These are phyloP conservation scores for Lipomyces yamadae DNA, from an alignment of 805 yeast species.

Conservation along the genomic window DNA sequence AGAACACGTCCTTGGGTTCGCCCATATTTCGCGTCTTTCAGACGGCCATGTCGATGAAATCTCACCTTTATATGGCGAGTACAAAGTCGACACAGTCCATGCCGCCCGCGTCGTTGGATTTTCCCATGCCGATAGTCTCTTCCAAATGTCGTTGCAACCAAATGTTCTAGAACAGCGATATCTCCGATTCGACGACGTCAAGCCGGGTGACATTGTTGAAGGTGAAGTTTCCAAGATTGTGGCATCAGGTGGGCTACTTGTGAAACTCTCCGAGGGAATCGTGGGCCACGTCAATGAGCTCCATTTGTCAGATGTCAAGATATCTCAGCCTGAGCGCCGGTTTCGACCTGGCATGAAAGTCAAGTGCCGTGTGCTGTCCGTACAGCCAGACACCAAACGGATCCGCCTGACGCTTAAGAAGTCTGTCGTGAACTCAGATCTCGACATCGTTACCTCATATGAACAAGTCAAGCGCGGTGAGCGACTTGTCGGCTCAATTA, in stretches of 20 bases:
- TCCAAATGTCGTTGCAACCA: constrained; percentile 71
- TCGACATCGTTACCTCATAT: constrained; percentile 47
- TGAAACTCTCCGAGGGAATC: constrained; percentile 64
- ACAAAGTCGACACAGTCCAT: constrained; percentile 67
- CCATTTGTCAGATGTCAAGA: constrained; percentile 83
- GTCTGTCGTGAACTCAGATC: constrained; percentile 65
- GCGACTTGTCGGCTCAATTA: constrained; percentile 74
- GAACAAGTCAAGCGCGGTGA: constrained; percentile 61
- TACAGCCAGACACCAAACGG: constrained; percentile 52
- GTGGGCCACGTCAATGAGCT: constrained; percentile 75
- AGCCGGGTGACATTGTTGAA: constrained; percentile 68
- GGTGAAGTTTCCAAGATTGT: constrained; percentile 60
- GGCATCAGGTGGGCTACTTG: constrained; percentile 67
- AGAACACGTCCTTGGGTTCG: constrained; percentile 64
- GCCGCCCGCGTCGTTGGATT: constrained; percentile 78
- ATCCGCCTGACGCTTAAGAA: constrained; percentile 78
- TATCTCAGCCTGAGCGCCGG: constrained; percentile 89
- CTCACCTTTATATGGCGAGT: constrained; percentile 44
- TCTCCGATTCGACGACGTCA: constrained; percentile 71
- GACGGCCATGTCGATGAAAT: constrained; percentile 49
- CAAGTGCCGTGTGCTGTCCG: constrained; percentile 69
- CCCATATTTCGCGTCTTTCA: constrained; percentile 70
- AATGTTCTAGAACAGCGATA: constrained; percentile 66
- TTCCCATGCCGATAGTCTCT: constrained; percentile 67
- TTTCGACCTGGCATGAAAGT: constrained; percentile 84